Percentiles rank a stretch among this genome's conserved stretches.
These are phyloP conservation scores for Elongisporangium anandrum DNA, from an alignment of 352 stramenopile genomes.

Conservation along the genomic window DNA sequence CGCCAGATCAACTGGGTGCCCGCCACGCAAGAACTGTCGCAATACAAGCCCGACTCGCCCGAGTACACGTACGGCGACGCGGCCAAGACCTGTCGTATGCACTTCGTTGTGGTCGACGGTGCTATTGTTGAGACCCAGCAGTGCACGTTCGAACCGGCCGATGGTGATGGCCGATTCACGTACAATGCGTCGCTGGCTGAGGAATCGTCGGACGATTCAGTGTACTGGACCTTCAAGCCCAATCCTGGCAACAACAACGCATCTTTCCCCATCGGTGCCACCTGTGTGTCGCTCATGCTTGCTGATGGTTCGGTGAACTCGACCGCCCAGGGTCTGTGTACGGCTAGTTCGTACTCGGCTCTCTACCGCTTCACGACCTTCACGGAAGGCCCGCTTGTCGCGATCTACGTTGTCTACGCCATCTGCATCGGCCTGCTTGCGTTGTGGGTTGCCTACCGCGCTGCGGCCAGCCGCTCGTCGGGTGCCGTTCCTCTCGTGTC, in stretches of 20 bases:
- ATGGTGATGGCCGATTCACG: slow-evolving; percentile 30
- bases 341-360: slow-evolving; percentile 7
- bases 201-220: slow-evolving; percentile 35
- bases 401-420: slow-evolving; percentile 49
- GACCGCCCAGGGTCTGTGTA: slow-evolving; percentile 22
- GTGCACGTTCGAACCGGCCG: slow-evolving; percentile 31
- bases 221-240: slow-evolving; percentile 50
- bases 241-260: slow-evolving; percentile 72
- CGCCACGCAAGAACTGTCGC: slow-evolving; percentile 32
- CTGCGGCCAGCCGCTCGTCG: slow-evolving; percentile 13
- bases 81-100: slow-evolving; percentile 42
- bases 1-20: slow-evolving; percentile 62
- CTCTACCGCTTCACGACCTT: slow-evolving; percentile 53
- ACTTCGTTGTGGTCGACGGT: slow-evolving; percentile 21
- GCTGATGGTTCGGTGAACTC: slow-evolving; percentile 24
- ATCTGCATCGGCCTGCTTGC: slow-evolving; percentile 27
- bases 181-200: slow-evolving; percentile 48
- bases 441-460: slow-evolving; percentile 22
- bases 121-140: slow-evolving; percentile 28
- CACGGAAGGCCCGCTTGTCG: slow-evolving; percentile 37
- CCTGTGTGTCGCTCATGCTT: slow-evolving; percentile 44
- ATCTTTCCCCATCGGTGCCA: slow-evolving; percentile 50
- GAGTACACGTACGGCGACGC: slow-evolving; percentile 50
- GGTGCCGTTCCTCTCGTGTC: slow-evolving; percentile 12
- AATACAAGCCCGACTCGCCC: slow-evolving; percentile 54